These are phyloP conservation scores for Pezicula radicicola DNA, from an alignment of 2,329 filamentous ascomycete genomes.

Conservation along the genomic window DNA sequence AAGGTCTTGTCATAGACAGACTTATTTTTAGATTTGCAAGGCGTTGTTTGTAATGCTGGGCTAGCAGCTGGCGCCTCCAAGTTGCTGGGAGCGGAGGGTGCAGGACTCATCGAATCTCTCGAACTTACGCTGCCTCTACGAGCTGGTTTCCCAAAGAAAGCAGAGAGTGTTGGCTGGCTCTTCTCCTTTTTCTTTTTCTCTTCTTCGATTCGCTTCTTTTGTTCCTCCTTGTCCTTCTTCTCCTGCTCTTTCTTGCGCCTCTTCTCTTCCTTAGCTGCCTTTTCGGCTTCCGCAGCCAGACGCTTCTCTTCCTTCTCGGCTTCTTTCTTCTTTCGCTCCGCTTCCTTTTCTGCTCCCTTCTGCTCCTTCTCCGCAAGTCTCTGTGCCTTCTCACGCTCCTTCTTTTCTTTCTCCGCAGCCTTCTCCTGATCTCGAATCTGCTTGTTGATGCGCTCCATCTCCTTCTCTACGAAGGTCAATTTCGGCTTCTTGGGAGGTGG, in stretches of 20 bases:
- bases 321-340: conserved; percentile 28
- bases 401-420: conserved; percentile 8
- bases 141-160: conserved; percentile 17
- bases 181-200: conserved; percentile 41
- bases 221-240: conserved; percentile 25
- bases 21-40: conserved; percentile 25
- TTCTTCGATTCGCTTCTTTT: conserved; percentile 31
- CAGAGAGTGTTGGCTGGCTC: conserved; percentile 37
- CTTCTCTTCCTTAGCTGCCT: conserved; percentile 37
- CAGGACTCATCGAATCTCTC: conserved; percentile 21
- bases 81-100: conserved; percentile 13
- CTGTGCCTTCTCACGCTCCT: conserved; percentile 11
- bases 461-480: conserved; percentile 3
- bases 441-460: conserved; percentile 34
- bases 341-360: conserved; percentile 27
- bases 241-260: conserved; percentile 35
- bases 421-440: conserved; percentile 24
- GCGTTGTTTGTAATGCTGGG: conserved; percentile 17
- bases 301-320: conserved; percentile 39
- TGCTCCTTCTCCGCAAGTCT: conserved; percentile 26
- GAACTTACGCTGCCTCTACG: conserved; percentile 18
- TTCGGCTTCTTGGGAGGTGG: conserved; percentile 3
- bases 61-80: conserved; percentile 6
- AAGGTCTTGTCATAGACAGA: conserved; percentile 70
- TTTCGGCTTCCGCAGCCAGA: conserved; percentile 32